Evolutionary conservation across 345 rosid genomes (phyloP).

Genomic region (Acer saccharum): DNA sequence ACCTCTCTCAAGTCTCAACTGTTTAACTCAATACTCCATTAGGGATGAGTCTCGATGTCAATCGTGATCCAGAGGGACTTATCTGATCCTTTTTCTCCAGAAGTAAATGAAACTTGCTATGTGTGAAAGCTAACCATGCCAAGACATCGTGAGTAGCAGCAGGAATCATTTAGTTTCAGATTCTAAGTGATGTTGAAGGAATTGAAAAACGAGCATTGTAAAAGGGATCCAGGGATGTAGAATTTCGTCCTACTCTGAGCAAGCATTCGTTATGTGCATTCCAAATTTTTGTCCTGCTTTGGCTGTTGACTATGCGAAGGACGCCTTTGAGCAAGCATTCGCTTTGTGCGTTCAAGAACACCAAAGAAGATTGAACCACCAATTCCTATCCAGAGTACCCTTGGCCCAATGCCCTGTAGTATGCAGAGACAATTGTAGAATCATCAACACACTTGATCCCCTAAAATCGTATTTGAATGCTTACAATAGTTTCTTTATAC

Average conservation of each 20-base stretch:
- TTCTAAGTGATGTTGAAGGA: neutral
- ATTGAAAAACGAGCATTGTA: neutral
- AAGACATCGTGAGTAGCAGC: neutral
- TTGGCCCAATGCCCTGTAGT: constrained; percentile 82
- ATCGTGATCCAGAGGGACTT: neutral
- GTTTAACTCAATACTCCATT: neutral
- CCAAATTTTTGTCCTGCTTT: constrained; percentile 39
- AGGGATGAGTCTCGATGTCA: neutral
- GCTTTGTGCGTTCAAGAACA: constrained; percentile 82
- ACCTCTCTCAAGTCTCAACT: neutral
- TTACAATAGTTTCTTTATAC: neutral
- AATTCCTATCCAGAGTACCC: constrained; percentile 92
- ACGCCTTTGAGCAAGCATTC: constrained; percentile 59
- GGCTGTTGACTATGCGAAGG: constrained; percentile 31
- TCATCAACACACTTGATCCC: neutral
- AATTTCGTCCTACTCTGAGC: constrained; percentile 39
- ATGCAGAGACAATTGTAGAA: neutral
- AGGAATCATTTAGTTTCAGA: neutral
- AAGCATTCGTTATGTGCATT: constrained; percentile 71
- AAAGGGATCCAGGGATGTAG: neutral
- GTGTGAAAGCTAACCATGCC: neutral
- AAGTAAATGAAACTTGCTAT: neutral
- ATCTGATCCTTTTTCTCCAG: constrained; percentile 1
- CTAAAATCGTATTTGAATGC: neutral
- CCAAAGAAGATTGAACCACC: constrained; percentile 93